phyloP scores from a whole-genome alignment of 257 asterid species.

The Capsicum pubescens region DNA sequence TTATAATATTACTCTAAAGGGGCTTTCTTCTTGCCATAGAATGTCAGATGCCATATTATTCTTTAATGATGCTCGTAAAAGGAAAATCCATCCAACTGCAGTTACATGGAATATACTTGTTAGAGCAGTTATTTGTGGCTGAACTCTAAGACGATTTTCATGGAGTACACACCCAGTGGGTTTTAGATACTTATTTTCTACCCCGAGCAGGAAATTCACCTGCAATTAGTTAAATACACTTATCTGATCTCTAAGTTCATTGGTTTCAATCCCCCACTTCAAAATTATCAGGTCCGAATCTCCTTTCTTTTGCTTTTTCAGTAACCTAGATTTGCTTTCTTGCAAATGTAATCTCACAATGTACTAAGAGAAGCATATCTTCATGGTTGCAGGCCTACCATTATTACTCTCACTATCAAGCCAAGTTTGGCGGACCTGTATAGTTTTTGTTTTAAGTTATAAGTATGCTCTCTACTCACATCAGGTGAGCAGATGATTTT shows the following conservation, averaged over 20 bases:
- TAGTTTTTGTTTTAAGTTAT: conserved; percentile 7
- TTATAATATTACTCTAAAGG: conserved; percentile 85
- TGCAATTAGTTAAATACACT: background rate
- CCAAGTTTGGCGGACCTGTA: background rate
- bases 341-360: background rate
- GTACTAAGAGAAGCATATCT: conserved; percentile 20
- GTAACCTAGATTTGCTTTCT: background rate
- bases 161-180: background rate
- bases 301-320: background rate
- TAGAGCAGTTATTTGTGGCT: conserved; percentile 68
- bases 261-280: background rate
- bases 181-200: conserved; percentile 10
- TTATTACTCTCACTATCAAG: conserved; percentile 25
- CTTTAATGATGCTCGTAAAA: conserved; percentile 67
- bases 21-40: conserved; percentile 80
- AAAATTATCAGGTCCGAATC: conserved; percentile 1
- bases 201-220: background rate
- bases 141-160: conserved; percentile 24
- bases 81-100: conserved; percentile 65
- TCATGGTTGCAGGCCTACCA: conserved; percentile 27
- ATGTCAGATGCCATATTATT: conserved; percentile 59
- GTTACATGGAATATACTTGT: conserved; percentile 93
- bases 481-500: background rate
- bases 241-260: background rate
- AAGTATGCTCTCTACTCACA: conserved; percentile 29